A percentile compares a stretch with the other conserved stretches of the same genome.
phyloP scores from a whole-genome alignment of 2,329 filamentous ascomycete species.

The Cladosporium sp. region DNA sequence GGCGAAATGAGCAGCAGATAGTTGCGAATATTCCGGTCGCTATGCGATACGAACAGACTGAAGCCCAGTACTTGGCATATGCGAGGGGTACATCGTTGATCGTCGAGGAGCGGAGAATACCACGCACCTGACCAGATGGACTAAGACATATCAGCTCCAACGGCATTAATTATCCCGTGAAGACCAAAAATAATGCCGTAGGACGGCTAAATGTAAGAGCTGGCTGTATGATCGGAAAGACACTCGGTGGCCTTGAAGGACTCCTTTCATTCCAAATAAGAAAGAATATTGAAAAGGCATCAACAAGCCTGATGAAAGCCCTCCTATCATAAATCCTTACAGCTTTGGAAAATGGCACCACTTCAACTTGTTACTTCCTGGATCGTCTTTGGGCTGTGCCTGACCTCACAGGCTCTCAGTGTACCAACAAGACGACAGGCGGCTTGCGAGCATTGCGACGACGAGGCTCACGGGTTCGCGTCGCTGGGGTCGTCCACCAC shows the following conservation, averaged over 20 bases:
- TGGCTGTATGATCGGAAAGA: neutral
- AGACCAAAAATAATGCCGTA: neutral
- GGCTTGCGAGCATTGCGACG: neutral
- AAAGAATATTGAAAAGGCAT: neutral
- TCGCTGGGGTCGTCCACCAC: conserved; percentile 30
- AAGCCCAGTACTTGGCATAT: neutral
- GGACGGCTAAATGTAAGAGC: neutral
- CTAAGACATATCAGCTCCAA: neutral
- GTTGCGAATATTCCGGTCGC: neutral
- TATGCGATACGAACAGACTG: neutral
- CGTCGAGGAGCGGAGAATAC: neutral
- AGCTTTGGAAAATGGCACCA: neutral
- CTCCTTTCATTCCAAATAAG: neutral
- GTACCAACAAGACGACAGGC: neutral
- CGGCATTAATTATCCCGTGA: neutral
- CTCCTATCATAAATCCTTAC: neutral
- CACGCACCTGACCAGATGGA: neutral
- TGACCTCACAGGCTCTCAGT: neutral
- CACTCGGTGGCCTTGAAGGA: neutral
- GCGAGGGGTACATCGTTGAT: neutral
- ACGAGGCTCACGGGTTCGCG: conserved; percentile 28
- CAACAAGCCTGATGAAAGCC: neutral
- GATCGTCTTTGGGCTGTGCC: neutral
- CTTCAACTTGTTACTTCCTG: neutral
- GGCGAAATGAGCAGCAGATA: neutral